Evolutionary conservation across 2,329 filamentous ascomycete genomes (phyloP).

Genomic region (Neofusicoccum kwambonambiense): DNA sequence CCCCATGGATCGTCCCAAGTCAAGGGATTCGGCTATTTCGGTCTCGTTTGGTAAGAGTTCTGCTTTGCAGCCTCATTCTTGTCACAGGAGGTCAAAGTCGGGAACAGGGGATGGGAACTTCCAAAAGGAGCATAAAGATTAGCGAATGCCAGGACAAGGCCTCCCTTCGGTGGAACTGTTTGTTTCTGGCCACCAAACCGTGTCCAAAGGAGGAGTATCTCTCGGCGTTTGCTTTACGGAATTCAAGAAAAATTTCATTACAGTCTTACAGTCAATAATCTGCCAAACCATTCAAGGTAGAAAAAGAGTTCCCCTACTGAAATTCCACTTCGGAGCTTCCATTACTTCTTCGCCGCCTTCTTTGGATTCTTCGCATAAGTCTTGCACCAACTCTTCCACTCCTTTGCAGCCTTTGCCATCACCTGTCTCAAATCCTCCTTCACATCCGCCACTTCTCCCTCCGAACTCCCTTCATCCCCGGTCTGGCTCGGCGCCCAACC

Average conservation of each 20-base stretch:
- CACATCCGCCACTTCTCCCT: constrained; percentile 42
- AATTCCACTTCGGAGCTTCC: neutral
- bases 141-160: neutral
- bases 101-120: neutral
- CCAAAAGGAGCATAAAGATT: neutral
- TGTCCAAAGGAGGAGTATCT: too few species aligned
- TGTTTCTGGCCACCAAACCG: too few species aligned
- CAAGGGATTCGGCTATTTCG: neutral
- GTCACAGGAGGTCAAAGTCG: neutral
- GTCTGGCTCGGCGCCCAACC: constrained; percentile 42
- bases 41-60: neutral
- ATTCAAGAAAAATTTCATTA: too few species aligned
- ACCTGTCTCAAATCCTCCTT: constrained; percentile 42
- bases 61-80: neutral
- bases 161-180: too few species aligned
- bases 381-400: constrained; percentile 43
- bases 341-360: constrained; percentile 40
- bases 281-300: neutral
- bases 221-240: too few species aligned
- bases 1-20: neutral
- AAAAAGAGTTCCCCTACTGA: neutral
- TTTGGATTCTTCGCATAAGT: constrained; percentile 39
- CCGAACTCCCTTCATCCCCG: neutral
- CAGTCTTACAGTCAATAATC: too few species aligned
- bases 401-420: constrained; percentile 40